Conservation (phyloP, 2,329 filamentous ascomycete genomes). For the Aspergillus viridinutans region DNA sequence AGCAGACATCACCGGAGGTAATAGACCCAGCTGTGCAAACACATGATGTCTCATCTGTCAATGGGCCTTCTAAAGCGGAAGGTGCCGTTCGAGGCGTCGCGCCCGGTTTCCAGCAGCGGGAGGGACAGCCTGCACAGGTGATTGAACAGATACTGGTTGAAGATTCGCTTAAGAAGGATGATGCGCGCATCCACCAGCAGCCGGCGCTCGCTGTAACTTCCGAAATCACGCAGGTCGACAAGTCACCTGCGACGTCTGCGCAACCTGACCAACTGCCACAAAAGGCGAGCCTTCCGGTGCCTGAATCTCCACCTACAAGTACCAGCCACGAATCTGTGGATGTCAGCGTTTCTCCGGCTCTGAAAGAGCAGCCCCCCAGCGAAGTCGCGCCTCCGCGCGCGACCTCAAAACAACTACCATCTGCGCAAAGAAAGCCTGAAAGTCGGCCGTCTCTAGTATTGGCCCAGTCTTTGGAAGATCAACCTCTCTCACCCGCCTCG, state of each 20-base stretch:
- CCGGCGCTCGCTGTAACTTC: slow-evolving; percentile 8
- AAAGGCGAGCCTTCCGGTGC: slow-evolving; percentile 11
- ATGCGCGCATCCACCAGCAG: slow-evolving; percentile 4
- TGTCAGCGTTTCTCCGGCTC: slow-evolving; percentile 16
- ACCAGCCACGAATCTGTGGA: slow-evolving; percentile 19
- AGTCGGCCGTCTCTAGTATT: slow-evolving; percentile 25
- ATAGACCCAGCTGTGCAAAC: slow-evolving; percentile 35
- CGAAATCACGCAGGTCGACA: slow-evolving; percentile 10
- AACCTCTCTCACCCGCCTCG: slow-evolving; percentile 54
- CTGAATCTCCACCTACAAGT: slow-evolving; percentile 21
- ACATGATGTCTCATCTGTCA: slow-evolving; percentile 21
- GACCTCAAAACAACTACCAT: slow-evolving; percentile 11
- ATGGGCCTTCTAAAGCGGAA: slow-evolving; percentile 15
- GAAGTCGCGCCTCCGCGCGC: slow-evolving; percentile 13
- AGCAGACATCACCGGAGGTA: slow-evolving; percentile 29
- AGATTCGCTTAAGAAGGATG: slow-evolving; percentile 8
- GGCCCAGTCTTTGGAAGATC: slow-evolving; percentile 25
- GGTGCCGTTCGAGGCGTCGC: slow-evolving; percentile 9
- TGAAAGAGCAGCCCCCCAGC: slow-evolving; percentile 14
- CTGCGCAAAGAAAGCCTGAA: slow-evolving; percentile 25
- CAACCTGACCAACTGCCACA: slow-evolving; percentile 52
- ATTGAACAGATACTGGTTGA: slow-evolving; percentile 6
- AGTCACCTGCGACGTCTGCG: slow-evolving; percentile 17
- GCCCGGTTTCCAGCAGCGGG: background rate
- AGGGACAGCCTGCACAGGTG: slow-evolving; percentile 2